Evolutionary conservation across 192 early-diverging fungal genomes (phyloP).

Genomic region (Rhizoclosmatium globosum): DNA sequence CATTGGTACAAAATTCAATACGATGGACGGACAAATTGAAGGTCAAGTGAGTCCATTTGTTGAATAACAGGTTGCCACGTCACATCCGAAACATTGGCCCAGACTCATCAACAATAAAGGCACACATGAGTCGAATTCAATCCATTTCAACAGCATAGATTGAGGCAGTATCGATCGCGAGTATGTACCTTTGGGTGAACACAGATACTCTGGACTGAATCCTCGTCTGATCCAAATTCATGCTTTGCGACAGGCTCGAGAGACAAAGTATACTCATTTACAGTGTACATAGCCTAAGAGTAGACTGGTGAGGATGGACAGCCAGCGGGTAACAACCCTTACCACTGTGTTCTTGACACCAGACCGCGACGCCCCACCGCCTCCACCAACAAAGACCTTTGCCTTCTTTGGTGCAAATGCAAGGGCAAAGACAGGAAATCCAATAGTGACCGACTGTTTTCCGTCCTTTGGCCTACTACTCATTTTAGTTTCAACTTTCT

Average conservation of each 20-base stretch:
- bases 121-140: background rate
- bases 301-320: background rate
- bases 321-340: conserved; percentile 40
- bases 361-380: conserved; percentile 81
- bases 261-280: conserved; percentile 47
- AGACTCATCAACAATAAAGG: background rate
- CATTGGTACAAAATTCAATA: background rate
- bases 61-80: background rate
- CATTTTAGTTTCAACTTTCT: background rate
- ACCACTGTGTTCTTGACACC: conserved; percentile 92
- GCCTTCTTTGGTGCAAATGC: conserved; percentile 50
- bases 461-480: background rate
- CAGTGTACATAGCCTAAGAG: conserved; percentile 46
- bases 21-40: background rate
- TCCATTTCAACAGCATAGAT: background rate
- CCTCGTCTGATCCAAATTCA: conserved; percentile 66
- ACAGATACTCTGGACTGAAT: conserved; percentile 84
- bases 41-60: background rate
- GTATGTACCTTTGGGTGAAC: conserved; percentile 77
- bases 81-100: background rate
- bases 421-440: conserved; percentile 58
- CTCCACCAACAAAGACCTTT: conserved; percentile 71
- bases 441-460: conserved; percentile 32
- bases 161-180: background rate
- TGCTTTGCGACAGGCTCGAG: conserved; percentile 41